Evolutionary conservation across 305 asterid genomes (phyloP).

Genomic region (Striga hermonthica): DNA sequence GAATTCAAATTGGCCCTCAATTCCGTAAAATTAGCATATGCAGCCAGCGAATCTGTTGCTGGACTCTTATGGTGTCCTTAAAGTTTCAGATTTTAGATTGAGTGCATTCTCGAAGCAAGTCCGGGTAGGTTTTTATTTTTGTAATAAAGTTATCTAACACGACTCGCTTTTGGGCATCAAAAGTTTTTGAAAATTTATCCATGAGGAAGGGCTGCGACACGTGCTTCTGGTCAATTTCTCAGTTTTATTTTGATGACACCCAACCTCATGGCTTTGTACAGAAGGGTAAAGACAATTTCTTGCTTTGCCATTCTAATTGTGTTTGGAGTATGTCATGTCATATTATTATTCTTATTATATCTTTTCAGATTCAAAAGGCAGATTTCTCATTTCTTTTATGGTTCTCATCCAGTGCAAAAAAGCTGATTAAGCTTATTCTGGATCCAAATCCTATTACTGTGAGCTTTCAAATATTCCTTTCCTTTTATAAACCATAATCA

Average conservation of each 20-base stretch:
- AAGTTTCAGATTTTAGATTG: constrained; percentile 81
- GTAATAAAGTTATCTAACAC: background rate
- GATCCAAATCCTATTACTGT: constrained; percentile 76
- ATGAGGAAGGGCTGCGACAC: background rate
- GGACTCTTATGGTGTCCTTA: constrained; percentile 59
- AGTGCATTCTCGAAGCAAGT: constrained; percentile 78
- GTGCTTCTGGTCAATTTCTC: background rate
- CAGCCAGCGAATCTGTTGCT: constrained; percentile 89
- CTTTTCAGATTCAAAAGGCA: constrained; percentile 54
- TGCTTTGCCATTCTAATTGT: constrained; percentile 20
- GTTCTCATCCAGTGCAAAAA: constrained; percentile 66
- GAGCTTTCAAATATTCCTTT: constrained; percentile 33
- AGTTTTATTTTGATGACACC: constrained; percentile 25
- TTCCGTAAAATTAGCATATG: no score
- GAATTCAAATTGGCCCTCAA: no score
- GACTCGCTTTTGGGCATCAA: no score
- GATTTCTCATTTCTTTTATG: constrained; percentile 62
- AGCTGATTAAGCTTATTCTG: constrained; percentile 58
- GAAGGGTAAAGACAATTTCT: constrained; percentile 43
- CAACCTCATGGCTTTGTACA: constrained; percentile 53
- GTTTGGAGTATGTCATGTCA: constrained; percentile 18
- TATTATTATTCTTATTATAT: constrained; percentile 24
- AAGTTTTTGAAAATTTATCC: no score
- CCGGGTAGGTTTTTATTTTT: constrained; percentile 40
- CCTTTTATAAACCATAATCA: background rate